These are phyloP conservation scores for Apiospora sp. DNA, from an alignment of 2,329 filamentous ascomycete genomes.

Conservation along the genomic window DNA sequence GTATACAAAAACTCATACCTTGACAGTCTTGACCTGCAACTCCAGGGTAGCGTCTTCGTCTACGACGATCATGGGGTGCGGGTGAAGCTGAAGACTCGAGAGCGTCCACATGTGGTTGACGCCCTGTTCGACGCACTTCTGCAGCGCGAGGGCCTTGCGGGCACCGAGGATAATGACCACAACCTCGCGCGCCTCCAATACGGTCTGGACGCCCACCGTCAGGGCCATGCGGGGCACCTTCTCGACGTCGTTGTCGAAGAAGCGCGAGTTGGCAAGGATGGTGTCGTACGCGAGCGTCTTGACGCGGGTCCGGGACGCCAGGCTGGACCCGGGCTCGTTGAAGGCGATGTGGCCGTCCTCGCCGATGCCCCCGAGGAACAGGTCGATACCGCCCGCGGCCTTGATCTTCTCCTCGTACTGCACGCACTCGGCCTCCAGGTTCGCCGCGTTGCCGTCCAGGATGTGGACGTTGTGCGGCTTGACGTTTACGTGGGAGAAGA, in stretches of 20 bases:
- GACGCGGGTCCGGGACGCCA: slow-evolving; percentile 80
- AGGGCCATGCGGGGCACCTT: slow-evolving; percentile 83
- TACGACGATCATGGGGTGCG: slow-evolving; percentile 81
- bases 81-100: slow-evolving; percentile 81
- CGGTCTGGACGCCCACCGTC: slow-evolving; percentile 85
- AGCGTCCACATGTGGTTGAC: slow-evolving; percentile 94
- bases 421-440: slow-evolving; percentile 79
- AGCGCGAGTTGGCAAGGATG: slow-evolving; percentile 83
- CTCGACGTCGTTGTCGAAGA: slow-evolving; percentile 78
- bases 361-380: slow-evolving; percentile 86
- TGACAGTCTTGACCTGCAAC: slow-evolving; percentile 77
- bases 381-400: slow-evolving; percentile 78
- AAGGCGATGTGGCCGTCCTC: slow-evolving; percentile 90
- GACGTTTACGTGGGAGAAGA: slow-evolving; percentile 87
- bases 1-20: slow-evolving; percentile 47
- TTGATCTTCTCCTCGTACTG: slow-evolving; percentile 83
- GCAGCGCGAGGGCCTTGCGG: slow-evolving; percentile 81
- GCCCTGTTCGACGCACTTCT: slow-evolving; percentile 81
- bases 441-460: slow-evolving; percentile 79
- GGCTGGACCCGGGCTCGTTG: slow-evolving; percentile 85
- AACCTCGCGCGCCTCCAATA: slow-evolving; percentile 82
- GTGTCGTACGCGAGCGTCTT: slow-evolving; percentile 90
- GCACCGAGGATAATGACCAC: slow-evolving; percentile 84
- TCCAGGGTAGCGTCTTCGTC: slow-evolving; percentile 82
- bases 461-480: slow-evolving; percentile 85